A percentile compares a stretch with the other conserved stretches of the same genome.
Evolutionary conservation across 1,139 yeast species (phyloP).

Genomic region (Saccharomyces hybrid): DNA sequence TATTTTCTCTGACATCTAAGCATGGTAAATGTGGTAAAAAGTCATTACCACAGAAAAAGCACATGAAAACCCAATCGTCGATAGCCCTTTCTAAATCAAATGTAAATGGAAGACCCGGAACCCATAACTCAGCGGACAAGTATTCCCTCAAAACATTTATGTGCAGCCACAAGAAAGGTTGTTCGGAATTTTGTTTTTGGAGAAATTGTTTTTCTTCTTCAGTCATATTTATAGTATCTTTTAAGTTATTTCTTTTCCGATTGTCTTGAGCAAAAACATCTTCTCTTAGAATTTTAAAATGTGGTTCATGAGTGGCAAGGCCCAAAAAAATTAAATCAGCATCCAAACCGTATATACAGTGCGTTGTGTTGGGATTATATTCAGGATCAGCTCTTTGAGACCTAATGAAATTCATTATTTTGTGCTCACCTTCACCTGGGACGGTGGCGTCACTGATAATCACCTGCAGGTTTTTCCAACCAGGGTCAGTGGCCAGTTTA

Average conservation of each 20-base stretch:
- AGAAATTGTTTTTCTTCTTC: slow-evolving; percentile 51
- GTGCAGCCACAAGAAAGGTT: slow-evolving; percentile 93
- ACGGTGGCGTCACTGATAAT: slow-evolving; percentile 92
- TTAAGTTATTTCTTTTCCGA: slow-evolving; percentile 40
- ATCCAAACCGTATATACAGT: slow-evolving; percentile 93
- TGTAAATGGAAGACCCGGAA: slow-evolving; percentile 62
- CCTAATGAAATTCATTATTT: slow-evolving; percentile 89
- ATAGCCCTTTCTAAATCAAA: slow-evolving; percentile 92
- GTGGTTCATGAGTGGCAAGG: slow-evolving; percentile 94
- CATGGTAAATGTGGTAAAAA: slow-evolving; percentile 95
- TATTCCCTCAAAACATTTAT: slow-evolving; percentile 84
- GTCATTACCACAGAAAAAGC: slow-evolving; percentile 98
- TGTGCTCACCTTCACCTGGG: slow-evolving; percentile 99
- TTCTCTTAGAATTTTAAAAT: slow-evolving; percentile 86
- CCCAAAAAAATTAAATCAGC: slow-evolving; percentile 97
- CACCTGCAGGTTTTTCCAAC: slow-evolving; percentile 81
- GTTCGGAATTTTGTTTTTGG: slow-evolving; percentile 53
- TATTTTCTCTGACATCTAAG: slow-evolving; percentile 88
- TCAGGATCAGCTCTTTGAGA: slow-evolving; percentile 77
- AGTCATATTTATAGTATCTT: slow-evolving; percentile 51
- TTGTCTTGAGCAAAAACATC: slow-evolving; percentile 77
- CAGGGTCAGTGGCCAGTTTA: slow-evolving; percentile 78
- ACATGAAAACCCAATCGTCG: slow-evolving; percentile 98
- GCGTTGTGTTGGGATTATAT: slow-evolving; percentile 83
- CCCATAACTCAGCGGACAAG: slow-evolving; percentile 68